Conservation (phyloP, 2,329 filamentous ascomycete species). For the Orbilia oligospora region DNA sequence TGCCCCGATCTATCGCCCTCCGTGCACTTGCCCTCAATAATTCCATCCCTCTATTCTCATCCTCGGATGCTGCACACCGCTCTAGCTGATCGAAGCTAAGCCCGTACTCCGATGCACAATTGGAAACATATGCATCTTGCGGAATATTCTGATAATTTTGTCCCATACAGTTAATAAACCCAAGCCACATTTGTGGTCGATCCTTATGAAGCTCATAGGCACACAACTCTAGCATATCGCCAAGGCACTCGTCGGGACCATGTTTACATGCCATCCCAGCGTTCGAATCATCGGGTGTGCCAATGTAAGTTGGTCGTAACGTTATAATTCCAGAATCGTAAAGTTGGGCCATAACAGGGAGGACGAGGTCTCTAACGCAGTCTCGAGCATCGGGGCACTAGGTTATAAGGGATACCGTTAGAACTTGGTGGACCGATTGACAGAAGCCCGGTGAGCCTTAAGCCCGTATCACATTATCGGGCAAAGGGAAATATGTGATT, state of each 20-base stretch:
- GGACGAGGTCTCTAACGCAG: constrained; percentile 83
- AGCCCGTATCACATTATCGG: constrained; percentile 6
- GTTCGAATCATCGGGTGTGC: constrained; percentile 76
- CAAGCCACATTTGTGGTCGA: constrained; percentile 81
- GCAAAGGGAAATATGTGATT: constrained; percentile 49
- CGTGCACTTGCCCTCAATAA: constrained; percentile 76
- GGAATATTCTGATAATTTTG: constrained; percentile 84
- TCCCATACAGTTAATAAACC: constrained; percentile 92
- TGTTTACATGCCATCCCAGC: constrained; percentile 91
- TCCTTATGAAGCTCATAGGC: constrained; percentile 85
- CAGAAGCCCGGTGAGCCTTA: background rate
- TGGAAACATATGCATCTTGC: constrained; percentile 80
- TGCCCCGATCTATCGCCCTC: constrained; percentile 74
- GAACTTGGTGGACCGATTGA: constrained; percentile 1
- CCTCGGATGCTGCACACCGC: constrained; percentile 82
- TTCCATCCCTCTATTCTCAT: constrained; percentile 78
- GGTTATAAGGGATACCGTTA: constrained; percentile 1
- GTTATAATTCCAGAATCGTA: constrained; percentile 80
- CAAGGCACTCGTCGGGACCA: constrained; percentile 89
- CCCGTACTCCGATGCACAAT: constrained; percentile 91
- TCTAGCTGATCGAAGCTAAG: constrained; percentile 87
- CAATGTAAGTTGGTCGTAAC: constrained; percentile 92
- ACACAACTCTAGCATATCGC: constrained; percentile 95
- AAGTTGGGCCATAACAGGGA: constrained; percentile 87
- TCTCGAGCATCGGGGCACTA: constrained; percentile 91